These are phyloP conservation scores for Geotrichum australiense DNA, from an alignment of 1,139 yeast genomes.

Conservation along the genomic window DNA sequence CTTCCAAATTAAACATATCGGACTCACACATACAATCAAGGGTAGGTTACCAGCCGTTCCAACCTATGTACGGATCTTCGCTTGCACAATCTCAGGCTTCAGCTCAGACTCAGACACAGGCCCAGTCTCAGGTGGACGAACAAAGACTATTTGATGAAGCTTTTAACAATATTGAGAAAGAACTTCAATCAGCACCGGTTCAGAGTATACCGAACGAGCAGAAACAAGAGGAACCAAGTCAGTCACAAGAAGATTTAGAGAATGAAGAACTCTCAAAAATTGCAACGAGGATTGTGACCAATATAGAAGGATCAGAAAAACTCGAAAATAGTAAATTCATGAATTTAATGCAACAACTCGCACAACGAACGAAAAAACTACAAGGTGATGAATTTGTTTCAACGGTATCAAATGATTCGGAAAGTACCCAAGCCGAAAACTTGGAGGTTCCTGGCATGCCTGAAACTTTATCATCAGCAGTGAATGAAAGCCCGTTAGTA, in stretches of 20 bases:
- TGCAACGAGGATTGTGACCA: slow-evolving; percentile 29
- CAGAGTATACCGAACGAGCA: not conserved
- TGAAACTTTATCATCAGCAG: not conserved
- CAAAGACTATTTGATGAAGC: slow-evolving; percentile 26
- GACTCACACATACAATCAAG: not conserved
- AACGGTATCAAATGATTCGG: slow-evolving; percentile 23
- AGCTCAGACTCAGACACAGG: not conserved
- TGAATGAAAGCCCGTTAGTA: not conserved
- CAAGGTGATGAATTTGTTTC: slow-evolving; percentile 33
- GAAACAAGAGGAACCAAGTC: slow-evolving; percentile 1
- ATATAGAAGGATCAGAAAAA: slow-evolving; percentile 29
- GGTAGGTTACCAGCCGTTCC: not conserved
- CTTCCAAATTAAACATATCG: not conserved
- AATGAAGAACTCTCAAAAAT: slow-evolving; percentile 28
- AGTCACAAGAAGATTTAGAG: slow-evolving; percentile 16
- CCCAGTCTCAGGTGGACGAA: no score
- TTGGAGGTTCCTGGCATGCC: not conserved
- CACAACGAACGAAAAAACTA: slow-evolving; percentile 30
- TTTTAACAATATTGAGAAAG: slow-evolving; percentile 26
- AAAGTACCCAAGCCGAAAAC: slow-evolving; percentile 4
- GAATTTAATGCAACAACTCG: slow-evolving; percentile 36
- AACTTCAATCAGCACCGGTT: slow-evolving; percentile 14
- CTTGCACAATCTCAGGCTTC: not conserved
- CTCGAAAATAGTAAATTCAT: slow-evolving; percentile 35
- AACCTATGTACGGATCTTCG: not conserved